These are phyloP conservation scores for Zalerion maritima DNA, from an alignment of 495 filamentous ascomycete species.

Conservation along the genomic window DNA sequence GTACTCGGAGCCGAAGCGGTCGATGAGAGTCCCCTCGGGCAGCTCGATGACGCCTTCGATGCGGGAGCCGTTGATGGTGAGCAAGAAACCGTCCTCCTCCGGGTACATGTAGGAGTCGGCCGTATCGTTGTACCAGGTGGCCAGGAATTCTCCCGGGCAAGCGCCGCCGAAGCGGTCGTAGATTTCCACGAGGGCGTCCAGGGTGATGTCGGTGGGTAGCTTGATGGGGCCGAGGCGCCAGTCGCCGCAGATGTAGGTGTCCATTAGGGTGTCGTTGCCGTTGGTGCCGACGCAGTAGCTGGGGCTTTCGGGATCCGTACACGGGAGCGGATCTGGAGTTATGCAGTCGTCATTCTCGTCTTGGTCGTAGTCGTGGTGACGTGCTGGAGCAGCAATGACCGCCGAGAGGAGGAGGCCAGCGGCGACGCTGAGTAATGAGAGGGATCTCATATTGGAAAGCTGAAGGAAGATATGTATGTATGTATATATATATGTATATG, in stretches of 20 bases:
- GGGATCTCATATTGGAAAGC: no score
- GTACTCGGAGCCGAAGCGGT: slow-evolving; percentile 38
- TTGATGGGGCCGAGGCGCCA: slow-evolving; percentile 32
- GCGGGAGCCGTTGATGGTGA: slow-evolving; percentile 14
- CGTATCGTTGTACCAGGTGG: slow-evolving; percentile 24
- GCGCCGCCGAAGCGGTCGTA: slow-evolving; percentile 35
- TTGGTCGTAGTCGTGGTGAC: no score
- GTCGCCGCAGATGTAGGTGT: slow-evolving; percentile 36
- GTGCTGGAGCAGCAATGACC: no score
- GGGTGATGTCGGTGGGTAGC: slow-evolving; percentile 25
- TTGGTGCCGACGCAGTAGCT: slow-evolving; percentile 27
- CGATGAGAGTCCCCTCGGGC: slow-evolving; percentile 29
- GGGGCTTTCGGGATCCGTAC: no score
- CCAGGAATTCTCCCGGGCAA: slow-evolving; percentile 34
- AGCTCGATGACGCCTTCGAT: slow-evolving; percentile 35
- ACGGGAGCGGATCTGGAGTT: no score
- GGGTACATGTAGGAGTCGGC: slow-evolving; percentile 29
- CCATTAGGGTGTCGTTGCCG: slow-evolving; percentile 11
- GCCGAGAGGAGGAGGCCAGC: no score
- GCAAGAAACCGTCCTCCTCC: slow-evolving; percentile 25
- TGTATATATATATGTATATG: no score
- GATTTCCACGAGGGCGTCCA: slow-evolving; percentile 18
- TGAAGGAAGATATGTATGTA: no score
- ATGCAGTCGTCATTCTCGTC: no score
- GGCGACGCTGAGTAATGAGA: no score